Base-by-base conservation (phyloP, 1,139 yeast genomes). In the Yamadazyma blattariae region DNA sequence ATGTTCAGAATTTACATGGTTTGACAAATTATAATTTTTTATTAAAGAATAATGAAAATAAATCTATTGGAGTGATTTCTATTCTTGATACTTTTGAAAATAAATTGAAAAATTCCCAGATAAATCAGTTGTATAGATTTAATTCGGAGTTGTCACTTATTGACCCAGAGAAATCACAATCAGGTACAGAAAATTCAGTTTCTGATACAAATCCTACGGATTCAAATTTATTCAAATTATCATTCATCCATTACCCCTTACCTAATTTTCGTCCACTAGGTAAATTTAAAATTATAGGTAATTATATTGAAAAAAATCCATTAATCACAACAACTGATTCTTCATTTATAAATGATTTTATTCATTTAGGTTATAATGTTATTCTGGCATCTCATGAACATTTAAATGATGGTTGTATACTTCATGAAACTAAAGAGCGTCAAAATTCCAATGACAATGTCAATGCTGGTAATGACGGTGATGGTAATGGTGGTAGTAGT, bases 301-400 rank as follows among this genome's bases (percentile, higher is more conserved):
- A 57, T 7, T 75, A 72, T 45, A 66, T 71, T 43, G 74, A 72
- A 41, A 73, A 71, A 43, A 70, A 63, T 33, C 56, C 56, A 4
- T 52, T 74, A 20, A 47, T 52, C 23, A 47, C 65, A n/a, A 50
- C 52, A 15, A 61, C 74, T 2, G 64, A 63, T 43, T 44, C 50
- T 11, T 58, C 62, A 30, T 54, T 63, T 32, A 55, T 59, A 33
- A 61, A 61, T 30, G 75, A 69, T 45, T 59, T 69, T 22, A 48
- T 60, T 24, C 54, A 54, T 35, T 56, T 66, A 36, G 66, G 67
- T 7, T 68, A 68, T 46, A 54, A 64, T 29, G 78, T 64, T 0
- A 63, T 74, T 11, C 63, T 74, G 12, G 79, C 74, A 18, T 79
- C 80, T 7, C 75, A 73, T 42, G 81, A 76, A 44, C 79, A 74